These are phyloP conservation scores for Leishmania tarentolae DNA, from an alignment of 208 protist species.

Conservation along the genomic window DNA sequence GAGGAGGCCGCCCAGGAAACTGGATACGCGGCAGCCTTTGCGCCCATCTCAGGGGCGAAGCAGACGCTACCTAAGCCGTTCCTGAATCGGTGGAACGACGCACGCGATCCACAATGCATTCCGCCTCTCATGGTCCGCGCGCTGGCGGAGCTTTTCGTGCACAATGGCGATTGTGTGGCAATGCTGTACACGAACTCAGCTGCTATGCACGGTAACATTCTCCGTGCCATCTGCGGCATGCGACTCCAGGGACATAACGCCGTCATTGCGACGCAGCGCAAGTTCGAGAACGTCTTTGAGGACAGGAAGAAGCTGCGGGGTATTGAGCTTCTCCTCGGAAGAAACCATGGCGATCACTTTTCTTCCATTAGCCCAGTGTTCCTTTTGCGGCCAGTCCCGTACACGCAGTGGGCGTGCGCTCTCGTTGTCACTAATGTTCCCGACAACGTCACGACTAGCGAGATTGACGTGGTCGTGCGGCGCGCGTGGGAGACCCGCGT, in stretches of 20 bases:
- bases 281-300: slow-evolving; percentile 88
- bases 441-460: slow-evolving; percentile 14
- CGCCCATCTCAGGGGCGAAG: slow-evolving; percentile 45
- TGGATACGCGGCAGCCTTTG: slow-evolving; percentile 36
- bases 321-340: slow-evolving; percentile 79
- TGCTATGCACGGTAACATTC: slow-evolving; percentile 92
- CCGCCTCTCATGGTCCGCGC: slow-evolving; percentile 57
- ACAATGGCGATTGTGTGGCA: slow-evolving; percentile 91
- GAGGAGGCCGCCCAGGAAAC: slow-evolving; percentile 36
- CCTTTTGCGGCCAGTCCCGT: slow-evolving; percentile 62
- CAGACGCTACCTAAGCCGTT: slow-evolving; percentile 56
- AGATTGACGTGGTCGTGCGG: slow-evolving; percentile 52
- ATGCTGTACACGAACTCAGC: slow-evolving; percentile 93
- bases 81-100: slow-evolving; percentile 75
- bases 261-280: slow-evolving; percentile 83
- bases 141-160: slow-evolving; percentile 75
- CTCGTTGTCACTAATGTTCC: slow-evolving; percentile 60
- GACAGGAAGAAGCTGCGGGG: slow-evolving; percentile 78
- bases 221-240: slow-evolving; percentile 82
- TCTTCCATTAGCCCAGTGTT: slow-evolving; percentile 69
- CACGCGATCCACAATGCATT: slow-evolving; percentile 47
- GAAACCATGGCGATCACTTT: slow-evolving; percentile 73
- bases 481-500: slow-evolving; percentile 53
- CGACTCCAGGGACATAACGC: slow-evolving; percentile 65
- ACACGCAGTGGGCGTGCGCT: slow-evolving; percentile 61